These are phyloP conservation scores for Hepatocystis sp. DNA, from an alignment of 169 alveolate species.

Conservation along the genomic window DNA sequence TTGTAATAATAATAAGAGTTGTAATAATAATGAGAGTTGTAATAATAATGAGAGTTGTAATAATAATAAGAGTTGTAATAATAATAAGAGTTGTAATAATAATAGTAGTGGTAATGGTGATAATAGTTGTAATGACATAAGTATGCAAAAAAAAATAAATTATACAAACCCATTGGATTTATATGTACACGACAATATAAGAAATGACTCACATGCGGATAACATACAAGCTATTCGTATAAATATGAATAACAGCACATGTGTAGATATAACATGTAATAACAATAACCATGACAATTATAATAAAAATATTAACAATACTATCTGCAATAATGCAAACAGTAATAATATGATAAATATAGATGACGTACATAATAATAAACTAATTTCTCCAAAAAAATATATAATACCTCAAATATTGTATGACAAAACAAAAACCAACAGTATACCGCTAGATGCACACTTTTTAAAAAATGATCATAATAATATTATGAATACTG, in stretches of 20 bases:
- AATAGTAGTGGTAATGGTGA: neutral
- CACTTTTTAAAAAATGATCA: too few relatives aligned
- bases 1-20: neutral
- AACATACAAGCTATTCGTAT: too few relatives aligned
- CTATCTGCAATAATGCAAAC: too few relatives aligned
- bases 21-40: conserved; percentile 1
- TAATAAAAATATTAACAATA: conserved; percentile 8
- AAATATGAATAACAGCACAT: neutral
- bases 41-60: neutral
- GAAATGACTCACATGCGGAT: too few relatives aligned
- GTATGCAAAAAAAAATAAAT: neutral
- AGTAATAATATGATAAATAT: too few relatives aligned
- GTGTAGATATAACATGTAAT: conserved; percentile 2
- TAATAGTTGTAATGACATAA: neutral
- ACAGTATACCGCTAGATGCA: too few relatives aligned
- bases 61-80: neutral
- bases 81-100: neutral
- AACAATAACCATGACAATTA: conserved; percentile 9
- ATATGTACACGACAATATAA: too few relatives aligned
- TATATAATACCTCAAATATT: too few relatives aligned
- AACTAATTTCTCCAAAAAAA: too few relatives aligned
- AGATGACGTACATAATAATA: too few relatives aligned
- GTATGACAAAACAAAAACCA: too few relatives aligned
- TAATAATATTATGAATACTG: too few relatives aligned
- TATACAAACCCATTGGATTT: neutral